Evolutionary conservation across 352 stramenopile genomes (phyloP), one percentile per base, ranked within the genome.

Genomic region (Pythium graminicola): DNA sequence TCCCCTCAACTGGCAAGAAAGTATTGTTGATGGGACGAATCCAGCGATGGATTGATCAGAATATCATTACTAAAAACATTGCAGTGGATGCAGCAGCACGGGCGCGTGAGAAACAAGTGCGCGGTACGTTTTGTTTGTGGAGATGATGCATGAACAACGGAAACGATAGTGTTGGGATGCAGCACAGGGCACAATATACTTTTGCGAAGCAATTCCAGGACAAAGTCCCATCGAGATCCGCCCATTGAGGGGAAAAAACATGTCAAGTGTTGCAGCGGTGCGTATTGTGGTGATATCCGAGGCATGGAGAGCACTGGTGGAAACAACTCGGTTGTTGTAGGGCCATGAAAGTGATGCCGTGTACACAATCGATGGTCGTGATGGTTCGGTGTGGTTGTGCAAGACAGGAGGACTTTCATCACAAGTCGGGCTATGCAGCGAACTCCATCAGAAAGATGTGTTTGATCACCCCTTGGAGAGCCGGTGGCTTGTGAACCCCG

Each of bases 1-100:
- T 91, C 29, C 81, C 81, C 35, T 81, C 74, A 8, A 85, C 74
- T 3, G 76, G 81, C 46, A 91, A 91, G 60, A 91, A 89, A 41
- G 73, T 83, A 55, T 54, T 86, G 39, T 49, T 91, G 2, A 81
- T 91, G 19, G 74, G 72, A 31, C 71, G 78, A 9, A 74, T 91
- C 48, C 78, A 91, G 60, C 72, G 72, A 17, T 91, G 81, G 81
- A 60, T 89, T 10, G 76, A 91, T 42, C 66, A 86, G 42, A 75
- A 86, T 35, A 60, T 86, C 11, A 58, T 76, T 5, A 64, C 59
- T 27, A 78, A 74, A 38, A 73, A 89, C 54, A 31, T 86, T n/a
- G 76, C 81, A 0, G 61, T 72, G 1, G 64, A 85, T 16, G 78
- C 76, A 13, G 78, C 76, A 9, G 72, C 77, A 2, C 64, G 54